Evolutionary conservation across 163 green algal species (phyloP), one percentile per base, ranked within the genome.

Genomic region (Picocystis sp.): DNA sequence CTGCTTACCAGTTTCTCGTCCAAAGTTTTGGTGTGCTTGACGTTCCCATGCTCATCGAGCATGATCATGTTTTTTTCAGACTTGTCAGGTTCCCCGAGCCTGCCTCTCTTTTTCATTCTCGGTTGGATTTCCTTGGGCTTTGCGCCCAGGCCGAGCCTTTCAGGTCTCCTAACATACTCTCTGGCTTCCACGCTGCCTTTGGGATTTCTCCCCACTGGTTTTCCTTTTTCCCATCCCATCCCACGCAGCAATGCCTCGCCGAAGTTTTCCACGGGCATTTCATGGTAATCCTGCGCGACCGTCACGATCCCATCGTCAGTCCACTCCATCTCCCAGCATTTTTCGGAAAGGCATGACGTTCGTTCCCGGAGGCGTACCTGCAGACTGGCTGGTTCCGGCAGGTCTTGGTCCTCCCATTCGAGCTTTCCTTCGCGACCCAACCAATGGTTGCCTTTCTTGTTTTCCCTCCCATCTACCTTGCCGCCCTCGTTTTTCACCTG

Each of bases 261-360:
- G 75, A 98, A 98, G 42, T 82, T 69, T 58, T 95, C 87, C 12
- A 98, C 75, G 2, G 89, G 89, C 77, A 95, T 92, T 19, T 58
- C 60, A 23, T 93, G 82, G 54, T 98, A 98, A 3, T 69, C 77
- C 45, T 64, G 25, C 25, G 12, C 38, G 47, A 38, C 47, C 47
- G 13, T 35, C 47, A 11, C 10, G 3, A 54, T 15, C 47, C 17
- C 17, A 19, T 22, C 29, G 29, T 38, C 29, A 38, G 29, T 38
- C 29, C 5, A 38, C 29, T 38, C 29, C 5, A 38, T 12, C 8
- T 8, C 8, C 8, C 29, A 5, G 29, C 8, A 12, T 38, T 8
- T 38, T 8, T 38, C 29, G 29, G 29, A 5, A 8, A 12, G 8
- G 8, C 29, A 38, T 8, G 29, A 8, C 29, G 29, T 38, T 5